phyloP scores from a whole-genome alignment of 2,329 filamentous ascomycete species.

The Pestalotiopsis sp. region DNA sequence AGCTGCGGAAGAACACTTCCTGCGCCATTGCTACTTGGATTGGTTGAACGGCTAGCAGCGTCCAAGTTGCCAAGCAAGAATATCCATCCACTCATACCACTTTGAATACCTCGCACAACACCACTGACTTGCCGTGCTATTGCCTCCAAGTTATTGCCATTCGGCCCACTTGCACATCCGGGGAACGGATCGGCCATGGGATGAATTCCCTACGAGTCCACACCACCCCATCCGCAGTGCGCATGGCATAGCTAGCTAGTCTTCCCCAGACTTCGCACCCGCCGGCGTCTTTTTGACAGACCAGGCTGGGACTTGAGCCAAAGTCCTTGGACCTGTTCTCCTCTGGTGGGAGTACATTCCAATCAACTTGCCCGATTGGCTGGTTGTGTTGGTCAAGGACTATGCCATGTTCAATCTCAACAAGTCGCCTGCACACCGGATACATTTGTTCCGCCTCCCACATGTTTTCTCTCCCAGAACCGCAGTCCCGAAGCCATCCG shows the following conservation, averaged over 20 bases:
- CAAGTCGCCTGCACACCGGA: conserved; percentile 28
- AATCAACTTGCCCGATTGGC: conserved; percentile 16
- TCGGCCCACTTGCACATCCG: background rate
- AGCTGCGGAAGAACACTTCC: background rate
- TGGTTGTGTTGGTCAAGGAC: conserved; percentile 22
- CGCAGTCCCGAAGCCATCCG: conserved; percentile 29
- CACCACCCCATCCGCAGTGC: conserved; percentile 19
- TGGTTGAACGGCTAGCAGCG: no score
- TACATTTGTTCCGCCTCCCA: conserved; percentile 36
- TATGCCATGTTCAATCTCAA: conserved; percentile 40
- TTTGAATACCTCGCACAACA: no score
- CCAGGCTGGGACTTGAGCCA: conserved; percentile 16
- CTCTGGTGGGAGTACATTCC: conserved; percentile 26
- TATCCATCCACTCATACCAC: no score
- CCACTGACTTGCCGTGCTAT: no score
- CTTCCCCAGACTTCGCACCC: conserved; percentile 19
- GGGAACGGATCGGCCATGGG: background rate
- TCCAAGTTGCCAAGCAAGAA: no score
- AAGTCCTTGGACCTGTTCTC: conserved; percentile 26
- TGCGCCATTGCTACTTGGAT: background rate
- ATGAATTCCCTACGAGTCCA: conserved; percentile 24
- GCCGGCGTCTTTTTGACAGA: conserved; percentile 14
- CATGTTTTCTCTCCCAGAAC: conserved; percentile 32
- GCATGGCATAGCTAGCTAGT: conserved; percentile 24
- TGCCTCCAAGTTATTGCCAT: no score